A percentile compares a stretch with the other conserved stretches of the same genome.
phyloP scores from a whole-genome alignment of 2,329 filamentous ascomycete genomes.

The Colletotrichum chrysophilum region DNA sequence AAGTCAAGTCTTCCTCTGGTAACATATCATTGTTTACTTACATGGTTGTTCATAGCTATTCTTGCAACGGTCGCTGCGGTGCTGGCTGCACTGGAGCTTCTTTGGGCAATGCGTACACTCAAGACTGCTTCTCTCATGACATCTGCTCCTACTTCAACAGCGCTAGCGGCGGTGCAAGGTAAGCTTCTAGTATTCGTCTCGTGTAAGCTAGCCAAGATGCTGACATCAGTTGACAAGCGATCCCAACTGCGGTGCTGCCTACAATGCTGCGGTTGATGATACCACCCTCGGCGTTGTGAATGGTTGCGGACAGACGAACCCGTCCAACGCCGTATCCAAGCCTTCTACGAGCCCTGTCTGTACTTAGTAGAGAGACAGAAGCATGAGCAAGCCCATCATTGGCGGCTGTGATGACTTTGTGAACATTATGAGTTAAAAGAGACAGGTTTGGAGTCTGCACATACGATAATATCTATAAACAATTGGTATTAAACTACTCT shows the following conservation, averaged over 20 bases:
- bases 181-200: slow-evolving; percentile 4
- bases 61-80: slow-evolving; percentile 54
- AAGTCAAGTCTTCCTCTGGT: slow-evolving; percentile 16
- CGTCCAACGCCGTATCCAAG: slow-evolving; percentile 27
- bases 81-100: slow-evolving; percentile 47
- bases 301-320: slow-evolving; percentile 42
- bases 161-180: slow-evolving; percentile 51
- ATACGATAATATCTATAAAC: not conserved
- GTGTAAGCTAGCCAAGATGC: not conserved
- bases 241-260: slow-evolving; percentile 51
- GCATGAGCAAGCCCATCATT: not conserved
- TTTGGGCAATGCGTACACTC: slow-evolving; percentile 53
- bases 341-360: slow-evolving; percentile 33
- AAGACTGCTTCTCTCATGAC: slow-evolving; percentile 56
- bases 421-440: not conserved
- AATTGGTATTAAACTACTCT: not conserved
- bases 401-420: not conserved
- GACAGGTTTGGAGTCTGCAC: not conserved
- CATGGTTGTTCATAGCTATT: slow-evolving; percentile 39
- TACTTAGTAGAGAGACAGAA: not conserved
- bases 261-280: slow-evolving; percentile 46
- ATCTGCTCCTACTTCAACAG: slow-evolving; percentile 57
- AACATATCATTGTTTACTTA: not conserved
- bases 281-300: slow-evolving; percentile 37
- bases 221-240: slow-evolving; percentile 36